Base-by-base conservation (phyloP, 768 basidiomycete genomes). In the Pisolithus marmoratus region DNA sequence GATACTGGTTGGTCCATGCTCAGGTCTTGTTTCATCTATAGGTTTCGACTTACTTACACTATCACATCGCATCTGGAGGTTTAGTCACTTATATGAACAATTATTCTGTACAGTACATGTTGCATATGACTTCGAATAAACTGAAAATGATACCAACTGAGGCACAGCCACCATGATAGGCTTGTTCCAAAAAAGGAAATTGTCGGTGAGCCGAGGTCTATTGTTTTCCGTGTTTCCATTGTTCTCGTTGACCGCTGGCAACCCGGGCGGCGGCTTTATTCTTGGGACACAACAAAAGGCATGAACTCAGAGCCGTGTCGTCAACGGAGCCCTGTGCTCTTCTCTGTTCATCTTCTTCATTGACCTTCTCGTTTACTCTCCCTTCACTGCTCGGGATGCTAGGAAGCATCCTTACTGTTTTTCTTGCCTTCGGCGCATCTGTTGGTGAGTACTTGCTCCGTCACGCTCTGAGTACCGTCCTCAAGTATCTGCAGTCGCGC, bases 401-500 rank as follows among this genome's bases (percentile, higher is more conserved):
- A 54, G 67, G 66, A 72, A 64, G 65, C 66, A 53, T 74, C 45
- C 58, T 76, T 58, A 57, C 69, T 49, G 41, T 66, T 57, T 59
- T 66, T 27, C 63, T 75, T 50, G 58, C 68, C 58, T 62, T 72
- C 53, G 64, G 67, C 67, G 64, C 70, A 57, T 69, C 69, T 56
- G 68, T 63, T 48, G 74, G 74, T 74, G 55, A 65, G 72, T 40
- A 31, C 7, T 9, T 15, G 49, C n/a, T 44, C 26, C 19, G 2
- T 5, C 44, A 6, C 27, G 8, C 40, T 38, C 22, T 3, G 15
- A 20, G 29, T 14, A 15, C 5, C 52, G 43, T 8, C 26, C 50
- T 59, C 4, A 60, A 40, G 27, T 11, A 3, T 36, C 34, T 23
- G 49, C 27, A 82, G 80, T 73, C 63, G 83, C 84, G 53, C 81